These are phyloP conservation scores for Talaromyces sp. DNA, from an alignment of 2,329 filamentous ascomycete genomes.

Conservation along the genomic window DNA sequence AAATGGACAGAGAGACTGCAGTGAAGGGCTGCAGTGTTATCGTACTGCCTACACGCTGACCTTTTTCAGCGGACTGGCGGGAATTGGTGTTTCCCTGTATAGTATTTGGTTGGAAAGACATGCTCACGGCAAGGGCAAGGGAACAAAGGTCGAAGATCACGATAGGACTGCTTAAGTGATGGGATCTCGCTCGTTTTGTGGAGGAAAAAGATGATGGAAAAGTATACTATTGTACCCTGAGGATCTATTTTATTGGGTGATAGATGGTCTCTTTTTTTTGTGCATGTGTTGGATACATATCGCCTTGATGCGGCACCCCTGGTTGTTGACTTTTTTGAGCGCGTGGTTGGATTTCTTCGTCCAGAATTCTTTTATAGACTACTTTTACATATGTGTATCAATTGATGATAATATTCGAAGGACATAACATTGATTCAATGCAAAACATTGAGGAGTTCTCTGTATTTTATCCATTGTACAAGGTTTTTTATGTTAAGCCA, in stretches of 20 bases:
- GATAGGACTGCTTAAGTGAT: conserved; percentile 26
- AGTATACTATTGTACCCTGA: background rate
- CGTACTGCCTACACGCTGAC: conserved; percentile 75
- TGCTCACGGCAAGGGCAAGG: conserved; percentile 17
- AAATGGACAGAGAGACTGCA: conserved; percentile 68
- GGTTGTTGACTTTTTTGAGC: background rate
- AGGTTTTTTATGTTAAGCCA: too few relatives aligned
- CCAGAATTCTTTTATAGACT: background rate
- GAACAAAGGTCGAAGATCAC: conserved; percentile 24
- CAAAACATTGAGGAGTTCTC: too few relatives aligned
- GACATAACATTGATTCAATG: too few relatives aligned
- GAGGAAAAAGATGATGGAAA: background rate
- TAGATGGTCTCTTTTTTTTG: background rate
- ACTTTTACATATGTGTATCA: background rate
- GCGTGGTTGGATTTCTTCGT: background rate
- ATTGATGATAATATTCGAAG: background rate
- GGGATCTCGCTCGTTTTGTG: background rate
- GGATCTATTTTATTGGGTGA: background rate
- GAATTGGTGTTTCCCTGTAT: conserved; percentile 63
- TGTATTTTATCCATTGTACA: too few relatives aligned
- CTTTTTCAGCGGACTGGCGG: conserved; percentile 63
- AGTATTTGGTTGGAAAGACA: conserved; percentile 37
- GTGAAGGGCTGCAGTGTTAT: conserved; percentile 76
- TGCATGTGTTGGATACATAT: background rate
- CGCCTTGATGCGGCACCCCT: background rate